Base-by-base conservation (phyloP, 169 alveolate genomes). In the Babesia caballi region DNA sequence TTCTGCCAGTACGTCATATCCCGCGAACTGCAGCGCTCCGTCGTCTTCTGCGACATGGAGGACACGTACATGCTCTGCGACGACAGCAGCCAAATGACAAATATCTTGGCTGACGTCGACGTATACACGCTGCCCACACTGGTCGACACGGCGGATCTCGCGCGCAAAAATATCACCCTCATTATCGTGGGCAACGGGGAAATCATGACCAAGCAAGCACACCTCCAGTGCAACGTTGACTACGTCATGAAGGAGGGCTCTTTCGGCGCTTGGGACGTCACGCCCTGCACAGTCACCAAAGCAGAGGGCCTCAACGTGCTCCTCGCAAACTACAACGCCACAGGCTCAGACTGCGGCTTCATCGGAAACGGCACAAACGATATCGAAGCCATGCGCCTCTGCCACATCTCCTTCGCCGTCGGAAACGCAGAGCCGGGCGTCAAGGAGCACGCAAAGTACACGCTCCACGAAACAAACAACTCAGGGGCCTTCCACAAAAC, bases 321-420 rank as follows among this genome's bases (percentile, higher is more conserved):
- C 42, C 47, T 81, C 52, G 67, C 71, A 7, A 72, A 49, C 54
- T 67, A 61, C 41, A 51, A 52, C 5, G 27, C 15, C 25, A n/a
- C 54, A 23, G 47, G 36, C 17, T 56, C 21, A 23, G 54, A 67
- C 0, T 69, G 76, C 25, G 88, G 72, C 14, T 69, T 66, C 57
- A 81, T 81, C 38, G 88, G 88, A 0, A 73, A 81, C 67, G 84
- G 84, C 17, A 63, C 63, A 2, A 81, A 81, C 46, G 88, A 81
- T 42, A 56, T 81, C n/a, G 88, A 81, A 42, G 65, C 72, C 30
- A 78, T 78, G 87, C 50, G 28, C 32, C 83, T 78, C 42, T 58
- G 57, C 54, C 77, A 53, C 25, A 11, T 67, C 33, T 78, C 87
- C n/a, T 78, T 78, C 49, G 83, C 83, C 17, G 87, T 78, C 15